A percentile compares a stretch with the other conserved stretches of the same genome.
Conservation (phyloP, 2,329 filamentous ascomycete species). For the Leptographium flavum region DNA sequence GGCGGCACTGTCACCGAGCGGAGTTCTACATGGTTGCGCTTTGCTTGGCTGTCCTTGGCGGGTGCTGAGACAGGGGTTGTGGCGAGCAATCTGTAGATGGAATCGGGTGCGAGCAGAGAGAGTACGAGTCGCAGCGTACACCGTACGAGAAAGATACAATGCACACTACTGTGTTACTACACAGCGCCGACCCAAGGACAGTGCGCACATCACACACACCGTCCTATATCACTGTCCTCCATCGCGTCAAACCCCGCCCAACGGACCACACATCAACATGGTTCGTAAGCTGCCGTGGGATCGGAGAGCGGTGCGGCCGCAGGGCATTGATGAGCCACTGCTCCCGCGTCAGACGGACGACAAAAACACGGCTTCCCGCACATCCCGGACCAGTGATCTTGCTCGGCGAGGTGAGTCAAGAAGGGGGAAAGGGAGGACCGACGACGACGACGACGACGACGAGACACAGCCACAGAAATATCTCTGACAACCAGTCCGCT, state of each 20-base stretch:
- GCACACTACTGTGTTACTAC: too few relatives aligned
- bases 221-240: background rate
- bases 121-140: too few relatives aligned
- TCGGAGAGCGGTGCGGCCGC: background rate
- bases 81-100: background rate
- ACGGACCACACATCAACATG: conserved; percentile 2
- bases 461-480: too few relatives aligned
- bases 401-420: background rate
- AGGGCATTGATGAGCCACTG: too few relatives aligned
- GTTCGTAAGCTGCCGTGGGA: conserved; percentile 13
- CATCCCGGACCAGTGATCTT: background rate
- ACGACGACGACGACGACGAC: too few relatives aligned
- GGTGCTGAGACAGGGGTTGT: conserved; percentile 1
- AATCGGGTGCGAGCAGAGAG: background rate
- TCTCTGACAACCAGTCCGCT: conserved; percentile 13
- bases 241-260: background rate
- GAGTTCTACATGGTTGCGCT: background rate
- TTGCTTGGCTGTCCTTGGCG: background rate
- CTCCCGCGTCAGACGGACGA: too few relatives aligned
- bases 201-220: background rate
- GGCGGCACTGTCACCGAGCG: too few relatives aligned
- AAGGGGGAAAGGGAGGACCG: too few relatives aligned
- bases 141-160: too few relatives aligned
- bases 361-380: too few relatives aligned
- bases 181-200: too few relatives aligned